Evolutionary conservation across 257 asterid species (phyloP), one percentile per base, ranked within the genome.

Genomic region (Salvia rosmarinus): DNA sequence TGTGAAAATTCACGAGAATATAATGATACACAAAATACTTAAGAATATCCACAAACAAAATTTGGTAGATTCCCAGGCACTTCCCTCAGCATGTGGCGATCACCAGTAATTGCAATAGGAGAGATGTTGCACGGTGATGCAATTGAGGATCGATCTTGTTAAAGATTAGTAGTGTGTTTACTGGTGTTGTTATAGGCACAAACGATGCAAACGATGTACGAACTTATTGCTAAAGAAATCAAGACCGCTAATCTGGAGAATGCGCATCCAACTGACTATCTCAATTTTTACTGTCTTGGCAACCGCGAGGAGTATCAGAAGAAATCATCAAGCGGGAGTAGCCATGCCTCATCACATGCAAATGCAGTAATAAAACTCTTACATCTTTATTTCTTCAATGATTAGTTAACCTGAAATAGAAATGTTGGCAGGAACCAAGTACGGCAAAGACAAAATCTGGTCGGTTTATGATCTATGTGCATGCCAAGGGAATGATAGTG

Each of bases 201-300:
- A 73, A 84, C 91, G n/a, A 84, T 86, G 87, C 82, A 84, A 77
- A 84, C 80, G 89, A 86, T 86, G 91, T 86, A 84, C 19, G 75
- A 80, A 49, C 71, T 82, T 37, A 75, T 86, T 65, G 85, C 87
- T 39, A 50, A 57, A 67, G 91, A 85, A 79, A 69, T 86, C 72
- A 74, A 78, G 68, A 49, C 78, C 0, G 82, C 82, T 14, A 55
- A 76, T n/a, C n/a, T n/a, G 55, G 68, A 84, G 16, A 77, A 80
- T 23, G 81, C 89, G n/a, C 86, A 80, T 64, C 88, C 88, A 40
- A 81, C 87, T 2, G 91, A 86, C 5, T 86, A 30, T n/a, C n/a
- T n/a, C n/a, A 86, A 84, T 20, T 86, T 86, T 44, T 86, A 75
- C 39, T 86, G 91, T 77, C 87, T 86, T 47, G 91, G 91, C 67